Evolutionary conservation across 106 monocot species (phyloP), one percentile per base, ranked within the genome.

Genomic region (Alisma plantagoaquatica): DNA sequence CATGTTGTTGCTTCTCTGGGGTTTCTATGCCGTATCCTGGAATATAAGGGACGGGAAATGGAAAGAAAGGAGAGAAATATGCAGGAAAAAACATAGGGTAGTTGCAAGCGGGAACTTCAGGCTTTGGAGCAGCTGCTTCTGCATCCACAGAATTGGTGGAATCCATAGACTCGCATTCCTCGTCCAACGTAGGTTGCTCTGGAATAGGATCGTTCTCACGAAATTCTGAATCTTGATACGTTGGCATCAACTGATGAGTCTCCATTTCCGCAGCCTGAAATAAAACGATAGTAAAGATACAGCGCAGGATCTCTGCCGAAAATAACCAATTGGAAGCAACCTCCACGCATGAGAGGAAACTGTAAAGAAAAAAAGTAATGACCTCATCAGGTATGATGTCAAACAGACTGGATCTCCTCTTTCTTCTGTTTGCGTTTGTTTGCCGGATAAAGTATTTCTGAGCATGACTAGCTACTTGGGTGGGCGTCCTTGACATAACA

Each of bases 371-470:
- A 22, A 30, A 56, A 16, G 33, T 4, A 64, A 38, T 50, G 54
- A 75, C 74, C 50, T 80, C 75, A 66, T 74, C 71, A 21, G 66
- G 71, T 9, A 65, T 43, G 47, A 83, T 73, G 46, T 83, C 83
- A 54, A 92, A 92, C 23, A 92, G 82, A 61, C 85, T 85, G 27
- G 92, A 78, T 31, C 92, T 56, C 46, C 92, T 75, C 70, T 86
- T 85, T 46, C 92, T 81, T 53, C 86, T 67, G 15, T 62, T 69
- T 47, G 73, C 49, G 63, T 92, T 92, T 18, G 66, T 62, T 65
- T 92, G 85, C 20, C 92, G 92, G 26, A 92, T 86, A 58, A 86
- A 91, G 58, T 84, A 91, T 44, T 91, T 91, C 24, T 91, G 91
- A 27, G 91, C 91, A 65, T 91, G 91, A 52, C 91, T 91, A 23